phyloP scores from a whole-genome alignment of 805 yeast genomes.

The Spencermartinsiella europaea region DNA sequence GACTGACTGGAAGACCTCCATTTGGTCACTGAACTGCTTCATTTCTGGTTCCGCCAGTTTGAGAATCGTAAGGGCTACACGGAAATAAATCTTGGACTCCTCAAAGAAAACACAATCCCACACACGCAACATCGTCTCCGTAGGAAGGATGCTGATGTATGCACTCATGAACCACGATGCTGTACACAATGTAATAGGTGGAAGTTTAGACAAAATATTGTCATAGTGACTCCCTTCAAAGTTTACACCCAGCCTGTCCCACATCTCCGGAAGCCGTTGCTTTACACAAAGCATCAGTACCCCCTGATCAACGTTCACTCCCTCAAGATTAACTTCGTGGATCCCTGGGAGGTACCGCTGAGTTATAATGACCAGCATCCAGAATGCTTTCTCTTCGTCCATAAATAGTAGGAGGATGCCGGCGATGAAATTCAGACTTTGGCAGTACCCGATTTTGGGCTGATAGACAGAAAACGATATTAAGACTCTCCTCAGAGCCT shows the following conservation, averaged over 20 bases:
- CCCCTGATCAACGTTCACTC: constrained; percentile 93
- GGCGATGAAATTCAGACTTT: constrained; percentile 86
- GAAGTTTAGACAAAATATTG: constrained; percentile 61
- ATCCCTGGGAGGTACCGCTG: constrained; percentile 84
- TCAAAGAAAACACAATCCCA: constrained; percentile 97
- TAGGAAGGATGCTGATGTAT: constrained; percentile 86
- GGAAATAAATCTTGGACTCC: constrained; percentile 79
- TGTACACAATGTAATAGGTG: constrained; percentile 89
- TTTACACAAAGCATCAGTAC: constrained; percentile 81
- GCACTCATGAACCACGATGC: constrained; percentile 98
- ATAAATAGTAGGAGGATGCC: constrained; percentile 79
- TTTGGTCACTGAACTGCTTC: constrained; percentile 37
- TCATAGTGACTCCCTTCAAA: constrained; percentile 39
- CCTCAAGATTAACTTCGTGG: constrained; percentile 85
- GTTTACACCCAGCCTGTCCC: constrained; percentile 49
- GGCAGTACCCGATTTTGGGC: constrained; percentile 94
- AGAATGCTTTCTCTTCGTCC: constrained; percentile 86
- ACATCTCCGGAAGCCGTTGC: constrained; percentile 77
- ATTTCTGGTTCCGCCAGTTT: constrained; percentile 69
- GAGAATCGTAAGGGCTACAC: constrained; percentile 74
- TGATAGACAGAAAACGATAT: constrained; percentile 78
- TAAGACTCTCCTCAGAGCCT: constrained; percentile 72
- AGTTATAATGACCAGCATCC: constrained; percentile 93
- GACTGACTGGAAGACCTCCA: constrained; percentile 75
- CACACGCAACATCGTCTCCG: constrained; percentile 78